These are phyloP conservation scores for Hysterium pulicare DNA, from an alignment of 2,329 filamentous ascomycete species.

Conservation along the genomic window DNA sequence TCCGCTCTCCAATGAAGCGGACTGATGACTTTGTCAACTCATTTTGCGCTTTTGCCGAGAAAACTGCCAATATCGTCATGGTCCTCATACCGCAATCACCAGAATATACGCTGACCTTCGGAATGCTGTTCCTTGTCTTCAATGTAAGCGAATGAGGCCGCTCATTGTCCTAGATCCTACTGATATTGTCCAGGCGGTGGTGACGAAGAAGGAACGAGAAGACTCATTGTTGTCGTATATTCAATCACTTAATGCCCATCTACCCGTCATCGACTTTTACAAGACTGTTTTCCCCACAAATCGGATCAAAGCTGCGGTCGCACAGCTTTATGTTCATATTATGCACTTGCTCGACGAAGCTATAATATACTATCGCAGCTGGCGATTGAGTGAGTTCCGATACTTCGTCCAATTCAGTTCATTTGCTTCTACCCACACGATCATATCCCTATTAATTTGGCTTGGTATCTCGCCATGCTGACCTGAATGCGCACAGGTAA, in stretches of 20 bases:
- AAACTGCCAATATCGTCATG: background rate
- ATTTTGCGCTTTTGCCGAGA: background rate
- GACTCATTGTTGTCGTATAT: background rate
- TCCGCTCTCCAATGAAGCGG: background rate
- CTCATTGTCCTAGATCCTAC: no score
- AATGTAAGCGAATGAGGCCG: no score
- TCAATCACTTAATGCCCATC: background rate
- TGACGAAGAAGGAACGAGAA: slow-evolving; percentile 1
- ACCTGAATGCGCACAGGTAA: background rate
- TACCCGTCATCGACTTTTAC: background rate
- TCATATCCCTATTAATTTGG: no score
- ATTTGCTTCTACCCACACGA: no score
- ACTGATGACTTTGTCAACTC: background rate
- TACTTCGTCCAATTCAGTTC: no score
- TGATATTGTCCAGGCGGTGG: no score
- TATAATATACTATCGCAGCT: slow-evolving; percentile 1
- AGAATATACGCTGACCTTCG: background rate
- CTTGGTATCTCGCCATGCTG: no score
- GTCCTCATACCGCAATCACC: background rate
- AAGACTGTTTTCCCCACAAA: slow-evolving; percentile 1
- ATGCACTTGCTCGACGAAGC: slow-evolving; percentile 1
- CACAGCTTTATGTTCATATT: slow-evolving; percentile 1
- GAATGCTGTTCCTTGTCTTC: background rate
- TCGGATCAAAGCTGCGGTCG: background rate
- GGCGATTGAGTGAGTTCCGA: background rate